Base-by-base conservation (phyloP, 2,329 filamentous ascomycete genomes). In the Fusarium annulatum region DNA sequence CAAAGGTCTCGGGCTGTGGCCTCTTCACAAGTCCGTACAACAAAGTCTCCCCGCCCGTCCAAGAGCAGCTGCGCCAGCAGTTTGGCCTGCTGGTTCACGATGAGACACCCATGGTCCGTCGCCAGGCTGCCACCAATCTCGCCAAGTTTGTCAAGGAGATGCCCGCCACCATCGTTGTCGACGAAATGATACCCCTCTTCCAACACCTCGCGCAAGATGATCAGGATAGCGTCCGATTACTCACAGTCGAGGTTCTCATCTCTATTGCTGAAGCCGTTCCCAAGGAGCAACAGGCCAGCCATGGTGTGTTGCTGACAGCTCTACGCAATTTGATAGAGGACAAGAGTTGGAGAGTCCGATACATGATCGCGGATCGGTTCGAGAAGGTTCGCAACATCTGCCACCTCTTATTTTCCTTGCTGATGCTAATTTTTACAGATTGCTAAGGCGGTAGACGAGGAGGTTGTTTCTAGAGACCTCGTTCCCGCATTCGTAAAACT, bases 141-240 rank as follows among this genome's bases (percentile, higher is more conserved):
- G 93, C 96, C 79, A 98, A 97, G 82, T 99, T 99, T 81, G 94
- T 98, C 80, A 97, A 97, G 87, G 94, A 96, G 84, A 97, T 98
- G 94, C 91, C 94, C 49, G 91, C 95, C 52, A 88, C 93, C 65
- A 91, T 97, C 78, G 94, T 98, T 78, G 94, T 99, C 79, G 94
- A 97, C 64, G 96, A 99, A 86, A 98, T 99, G 94, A 98, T 99
- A 86, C 94, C 96, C 81, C 90, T 98, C 76, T 99, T 99, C 86
- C 95, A 98, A 85, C 96, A 98, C 84, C 91, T 99, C 73, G 95
- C 96, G 59, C 91, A 93, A 79, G 96, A 99, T 81, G 96, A 99
- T 82, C 96, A 99, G 85, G 96, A 99, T 84, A 98, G 96, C 80
- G 96, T 99, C 73, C 92, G 96, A 74, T 88, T 99, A 79, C 88